Evolutionary conservation across 169 alveolate genomes (phyloP).

Genomic region (Eimeria brunetti): DNA sequence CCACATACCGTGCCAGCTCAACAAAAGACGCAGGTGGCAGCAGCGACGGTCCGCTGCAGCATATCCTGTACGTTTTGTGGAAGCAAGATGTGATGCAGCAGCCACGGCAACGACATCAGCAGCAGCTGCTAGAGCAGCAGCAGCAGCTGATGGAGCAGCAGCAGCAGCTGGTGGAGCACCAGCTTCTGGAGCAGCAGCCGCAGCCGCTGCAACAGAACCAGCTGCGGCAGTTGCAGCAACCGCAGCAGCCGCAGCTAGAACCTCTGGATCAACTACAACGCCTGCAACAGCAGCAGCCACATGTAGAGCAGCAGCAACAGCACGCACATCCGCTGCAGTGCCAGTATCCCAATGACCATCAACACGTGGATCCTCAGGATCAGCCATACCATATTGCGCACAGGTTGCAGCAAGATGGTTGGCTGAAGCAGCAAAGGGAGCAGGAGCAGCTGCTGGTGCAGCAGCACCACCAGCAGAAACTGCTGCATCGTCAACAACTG

Average conservation of each 20-base stretch:
- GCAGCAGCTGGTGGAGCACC: constrained; percentile 23
- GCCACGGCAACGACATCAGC: constrained; percentile 43
- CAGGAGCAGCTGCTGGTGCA: constrained; percentile 10
- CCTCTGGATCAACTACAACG: background rate
- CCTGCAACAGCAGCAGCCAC: constrained; percentile 3
- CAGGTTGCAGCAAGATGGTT: background rate
- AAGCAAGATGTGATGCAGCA: constrained; percentile 39
- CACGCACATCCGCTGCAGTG: background rate
- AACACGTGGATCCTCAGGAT: background rate
- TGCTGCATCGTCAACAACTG: constrained; percentile 25
- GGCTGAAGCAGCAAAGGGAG: background rate
- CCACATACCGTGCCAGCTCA: background rate
- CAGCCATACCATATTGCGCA: background rate
- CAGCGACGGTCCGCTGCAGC: background rate
- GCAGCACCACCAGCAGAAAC: constrained; percentile 29
- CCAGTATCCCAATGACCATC: background rate
- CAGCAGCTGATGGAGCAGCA: background rate
- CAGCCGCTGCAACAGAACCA: background rate
- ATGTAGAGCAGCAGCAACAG: constrained; percentile 37
- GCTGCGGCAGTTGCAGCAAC: background rate
- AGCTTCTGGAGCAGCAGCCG: constrained; percentile 24
- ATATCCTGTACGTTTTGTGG: background rate
- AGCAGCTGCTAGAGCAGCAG: background rate
- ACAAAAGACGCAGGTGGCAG: background rate
- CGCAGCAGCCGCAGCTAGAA: background rate